These are phyloP conservation scores for Aspergillus proliferans DNA, from an alignment of 2,329 filamentous ascomycete genomes.

Conservation along the genomic window DNA sequence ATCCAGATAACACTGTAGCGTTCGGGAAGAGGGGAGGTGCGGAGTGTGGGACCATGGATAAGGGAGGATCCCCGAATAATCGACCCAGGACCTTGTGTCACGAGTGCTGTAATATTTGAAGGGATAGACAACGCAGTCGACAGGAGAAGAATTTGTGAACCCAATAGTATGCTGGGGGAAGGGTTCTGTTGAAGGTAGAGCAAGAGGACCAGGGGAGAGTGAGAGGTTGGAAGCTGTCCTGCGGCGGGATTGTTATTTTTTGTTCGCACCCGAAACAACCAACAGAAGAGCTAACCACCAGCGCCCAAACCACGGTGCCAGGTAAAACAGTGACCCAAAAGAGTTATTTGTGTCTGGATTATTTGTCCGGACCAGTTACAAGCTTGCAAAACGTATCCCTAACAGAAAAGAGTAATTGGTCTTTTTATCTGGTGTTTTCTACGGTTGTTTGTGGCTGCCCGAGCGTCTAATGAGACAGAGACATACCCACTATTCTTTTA, in stretches of 20 bases:
- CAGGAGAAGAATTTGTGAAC: not conserved
- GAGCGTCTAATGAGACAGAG: too few species aligned
- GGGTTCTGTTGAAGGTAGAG: not conserved
- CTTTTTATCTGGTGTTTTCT: not conserved
- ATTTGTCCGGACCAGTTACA: not conserved
- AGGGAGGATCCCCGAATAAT: constrained; percentile 15
- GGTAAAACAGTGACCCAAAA: not conserved
- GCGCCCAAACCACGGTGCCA: not conserved
- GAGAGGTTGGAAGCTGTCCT: constrained; percentile 13
- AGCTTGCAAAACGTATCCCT: not conserved
- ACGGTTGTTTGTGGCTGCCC: too few species aligned
- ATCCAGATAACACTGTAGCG: constrained; percentile 16
- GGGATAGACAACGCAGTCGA: not conserved
- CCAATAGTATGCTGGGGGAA: not conserved
- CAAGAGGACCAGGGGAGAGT: not conserved
- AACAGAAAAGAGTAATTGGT: not conserved
- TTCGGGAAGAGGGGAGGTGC: constrained; percentile 17
- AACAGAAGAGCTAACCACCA: constrained; percentile 5
- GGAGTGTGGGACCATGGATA: constrained; percentile 31
- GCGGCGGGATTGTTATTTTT: constrained; percentile 9
- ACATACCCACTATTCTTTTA: too few species aligned
- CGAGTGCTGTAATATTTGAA: not conserved
- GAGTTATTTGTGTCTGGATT: not conserved
- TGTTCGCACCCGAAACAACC: constrained; percentile 19
- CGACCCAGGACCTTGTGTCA: constrained; percentile 7